Base-by-base conservation (phyloP, 2,329 filamentous ascomycete species). In the Cladosporium cucumerinum region DNA sequence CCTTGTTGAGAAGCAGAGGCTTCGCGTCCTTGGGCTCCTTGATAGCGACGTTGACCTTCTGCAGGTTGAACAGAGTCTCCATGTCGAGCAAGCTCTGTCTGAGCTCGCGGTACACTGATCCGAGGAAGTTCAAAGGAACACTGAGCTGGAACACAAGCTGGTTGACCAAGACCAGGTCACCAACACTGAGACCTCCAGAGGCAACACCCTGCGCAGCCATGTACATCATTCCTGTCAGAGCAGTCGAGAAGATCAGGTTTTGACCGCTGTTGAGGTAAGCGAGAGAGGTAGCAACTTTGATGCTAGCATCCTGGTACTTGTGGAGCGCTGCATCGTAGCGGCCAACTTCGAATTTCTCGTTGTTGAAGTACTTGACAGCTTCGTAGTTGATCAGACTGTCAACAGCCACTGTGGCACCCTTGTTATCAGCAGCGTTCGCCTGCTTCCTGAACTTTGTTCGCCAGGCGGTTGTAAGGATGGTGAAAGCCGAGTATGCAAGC, bases 361-460 rank as follows among this genome's bases (percentile, higher is more conserved):
- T 99, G 82, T 99, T 99, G 81, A 98, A 99, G 81, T 98, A 97
- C 74, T 99, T 99, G 75, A 99, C 95, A 16, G 96, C 94, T 78
- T 99, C 95, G 74, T 97, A 99, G 80, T 99, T 99, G 82, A 99
- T 97, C 59, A 99, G 82, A 0, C 93, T 97, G 79, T 99, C 95
- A 1, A 98, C 93, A 0, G 94, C 94, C 8, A 98, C 92, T 0
- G 94, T 98, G 0, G 94, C 96, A 0, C 92, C 95, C 75, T 89
- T 92, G 78, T 98, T 99, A 72, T 99, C 96, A 0, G 95, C 96
- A 6, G 93, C 92, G 76, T 99, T 99, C 46, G 95, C 93, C 78
- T 96, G 91, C 72, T 94, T 90, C 55, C 96, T 86, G 77, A 99
- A 99, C 77, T 96, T 96, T 3, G 96, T 99, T 72, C 96, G 86